phyloP scores from a whole-genome alignment of 768 basidiomycete genomes.

The Mycena rosella region DNA sequence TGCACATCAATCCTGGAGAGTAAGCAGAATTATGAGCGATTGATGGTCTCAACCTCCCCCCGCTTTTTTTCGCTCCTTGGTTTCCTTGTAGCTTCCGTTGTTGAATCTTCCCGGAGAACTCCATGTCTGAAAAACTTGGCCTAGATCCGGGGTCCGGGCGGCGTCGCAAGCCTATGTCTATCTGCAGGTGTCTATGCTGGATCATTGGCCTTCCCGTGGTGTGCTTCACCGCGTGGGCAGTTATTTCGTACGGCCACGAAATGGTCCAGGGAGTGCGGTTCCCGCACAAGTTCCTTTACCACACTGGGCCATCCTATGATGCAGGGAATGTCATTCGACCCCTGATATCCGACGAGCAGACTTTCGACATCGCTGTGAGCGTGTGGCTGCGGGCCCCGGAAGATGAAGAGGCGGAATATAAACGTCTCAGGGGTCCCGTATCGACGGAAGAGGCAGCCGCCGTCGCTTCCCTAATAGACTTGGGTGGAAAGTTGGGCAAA shows the following conservation, averaged over 20 bases:
- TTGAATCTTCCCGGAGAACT: background rate
- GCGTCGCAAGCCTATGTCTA: background rate
- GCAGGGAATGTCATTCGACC: constrained; percentile 38
- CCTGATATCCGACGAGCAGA: constrained; percentile 40
- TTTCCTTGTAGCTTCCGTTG: too few species aligned
- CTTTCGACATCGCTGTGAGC: constrained; percentile 44
- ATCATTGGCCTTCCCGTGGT: constrained; percentile 8
- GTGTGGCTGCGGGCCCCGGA: constrained; percentile 43
- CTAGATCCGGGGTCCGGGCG: constrained; percentile 14
- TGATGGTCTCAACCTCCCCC: too few species aligned
- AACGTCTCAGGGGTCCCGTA: background rate
- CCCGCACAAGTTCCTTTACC: constrained; percentile 23
- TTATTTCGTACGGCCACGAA: background rate
- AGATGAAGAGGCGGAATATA: constrained; percentile 30
- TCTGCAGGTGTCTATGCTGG: constrained; percentile 19
- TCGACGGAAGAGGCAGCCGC: background rate
- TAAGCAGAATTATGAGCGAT: too few species aligned
- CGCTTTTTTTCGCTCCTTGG: too few species aligned
- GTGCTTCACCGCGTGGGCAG: constrained; percentile 1
- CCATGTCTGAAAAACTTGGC: constrained; percentile 6
- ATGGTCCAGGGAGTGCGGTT: constrained; percentile 4
- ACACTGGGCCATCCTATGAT: background rate
- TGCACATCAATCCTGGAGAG: too few species aligned
- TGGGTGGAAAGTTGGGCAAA: constrained; percentile 11
- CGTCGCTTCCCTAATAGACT: background rate